These are phyloP conservation scores for Apiospora rasikravindrae DNA, from an alignment of 2,329 filamentous ascomycete genomes.

Conservation along the genomic window DNA sequence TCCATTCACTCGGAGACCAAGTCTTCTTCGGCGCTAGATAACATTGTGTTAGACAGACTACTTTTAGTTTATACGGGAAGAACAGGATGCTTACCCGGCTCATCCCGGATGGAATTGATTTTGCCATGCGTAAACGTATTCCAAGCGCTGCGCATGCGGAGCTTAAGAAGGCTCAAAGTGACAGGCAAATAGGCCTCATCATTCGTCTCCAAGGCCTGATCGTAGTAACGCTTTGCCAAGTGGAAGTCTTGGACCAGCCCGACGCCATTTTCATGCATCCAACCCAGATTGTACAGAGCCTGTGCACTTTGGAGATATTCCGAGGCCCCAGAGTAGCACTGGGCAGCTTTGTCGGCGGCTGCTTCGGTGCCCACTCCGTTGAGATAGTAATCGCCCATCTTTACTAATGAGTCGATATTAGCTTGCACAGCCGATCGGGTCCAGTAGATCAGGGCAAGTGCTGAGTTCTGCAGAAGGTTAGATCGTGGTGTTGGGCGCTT, in stretches of 20 bases:
- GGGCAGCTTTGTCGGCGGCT: constrained; percentile 84
- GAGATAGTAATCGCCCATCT: constrained; percentile 98
- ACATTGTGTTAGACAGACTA: not conserved
- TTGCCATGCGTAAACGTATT: constrained; percentile 90
- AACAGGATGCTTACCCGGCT: constrained; percentile 68
- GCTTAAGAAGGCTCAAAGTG: constrained; percentile 83
- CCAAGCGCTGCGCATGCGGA: constrained; percentile 88
- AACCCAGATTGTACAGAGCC: constrained; percentile 94
- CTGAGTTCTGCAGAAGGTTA: constrained; percentile 55
- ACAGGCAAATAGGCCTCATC: constrained; percentile 93
- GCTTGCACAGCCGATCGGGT: constrained; percentile 90
- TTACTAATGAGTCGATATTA: constrained; percentile 92
- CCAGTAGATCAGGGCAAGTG: constrained; percentile 87
- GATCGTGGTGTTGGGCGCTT: constrained; percentile 46
- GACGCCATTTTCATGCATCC: constrained; percentile 99
- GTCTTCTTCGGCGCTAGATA: constrained; percentile 68
- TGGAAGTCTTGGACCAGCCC: constrained; percentile 95
- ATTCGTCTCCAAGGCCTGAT: constrained; percentile 89
- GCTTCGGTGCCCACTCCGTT: constrained; percentile 74
- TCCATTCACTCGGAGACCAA: constrained; percentile 84
- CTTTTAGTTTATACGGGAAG: not conserved
- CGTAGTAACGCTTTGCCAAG: constrained; percentile 94
- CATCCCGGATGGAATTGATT: constrained; percentile 90
- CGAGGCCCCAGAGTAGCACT: constrained; percentile 90
- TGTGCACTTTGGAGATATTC: constrained; percentile 93